These are phyloP conservation scores for Smithsoniella earleae DNA, from an alignment of 163 green algal genomes.

Conservation along the genomic window DNA sequence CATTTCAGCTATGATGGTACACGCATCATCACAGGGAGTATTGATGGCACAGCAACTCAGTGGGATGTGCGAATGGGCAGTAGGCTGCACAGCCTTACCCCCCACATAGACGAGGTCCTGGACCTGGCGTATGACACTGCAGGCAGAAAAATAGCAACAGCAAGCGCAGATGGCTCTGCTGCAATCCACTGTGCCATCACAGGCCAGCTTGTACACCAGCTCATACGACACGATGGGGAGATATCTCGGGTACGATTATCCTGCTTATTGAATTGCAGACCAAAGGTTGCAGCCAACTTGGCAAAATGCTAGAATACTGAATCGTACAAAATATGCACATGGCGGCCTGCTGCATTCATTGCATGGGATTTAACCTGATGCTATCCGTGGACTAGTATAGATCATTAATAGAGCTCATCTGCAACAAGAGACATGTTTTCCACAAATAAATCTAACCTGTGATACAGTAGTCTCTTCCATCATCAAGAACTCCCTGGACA, in stretches of 20 bases:
- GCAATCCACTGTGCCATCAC: conserved; percentile 49
- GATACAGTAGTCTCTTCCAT: too few relatives aligned
- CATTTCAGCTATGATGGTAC: conserved; percentile 34
- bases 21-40: conserved; percentile 52
- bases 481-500: too few relatives aligned
- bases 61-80: conserved; percentile 50
- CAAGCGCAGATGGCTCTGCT: conserved; percentile 52
- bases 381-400: too few relatives aligned
- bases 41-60: conserved; percentile 49
- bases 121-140: conserved; percentile 58
- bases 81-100: conserved; percentile 41
- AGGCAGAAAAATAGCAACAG: conserved; percentile 50
- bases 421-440: too few relatives aligned
- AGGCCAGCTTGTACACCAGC: conserved; percentile 44
- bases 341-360: too few relatives aligned
- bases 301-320: too few relatives aligned
- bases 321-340: too few relatives aligned
- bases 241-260: conserved; percentile 36
- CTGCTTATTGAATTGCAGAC: background rate
- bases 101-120: conserved; percentile 53
- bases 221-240: conserved; percentile 60
- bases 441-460: too few relatives aligned
- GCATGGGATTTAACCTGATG: too few relatives aligned
- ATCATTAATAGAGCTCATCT: too few relatives aligned
- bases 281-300: too few relatives aligned